Percentiles rank a stretch among this genome's conserved stretches.
These are phyloP conservation scores for Macrolepiota fuliginosa DNA, from an alignment of 768 basidiomycete species.

Conservation along the genomic window DNA sequence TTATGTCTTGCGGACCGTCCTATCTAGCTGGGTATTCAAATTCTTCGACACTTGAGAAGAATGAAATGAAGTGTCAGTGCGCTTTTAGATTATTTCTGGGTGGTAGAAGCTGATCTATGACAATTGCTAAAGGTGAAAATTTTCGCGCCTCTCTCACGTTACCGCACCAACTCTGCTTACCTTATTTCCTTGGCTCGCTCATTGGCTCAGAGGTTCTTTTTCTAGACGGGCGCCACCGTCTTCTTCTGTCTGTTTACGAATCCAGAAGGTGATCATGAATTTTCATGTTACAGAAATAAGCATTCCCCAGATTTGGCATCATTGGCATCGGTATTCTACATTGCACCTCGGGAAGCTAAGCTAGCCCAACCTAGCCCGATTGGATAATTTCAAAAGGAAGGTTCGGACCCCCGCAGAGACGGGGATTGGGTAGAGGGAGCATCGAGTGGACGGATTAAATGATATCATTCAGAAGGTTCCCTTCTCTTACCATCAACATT, in stretches of 20 bases:
- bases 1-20: background rate
- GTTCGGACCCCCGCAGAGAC: background rate
- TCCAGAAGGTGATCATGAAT: constrained; percentile 5
- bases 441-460: background rate
- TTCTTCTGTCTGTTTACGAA: constrained; percentile 4
- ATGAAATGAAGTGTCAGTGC: background rate
- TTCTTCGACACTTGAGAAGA: background rate
- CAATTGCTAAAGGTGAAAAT: background rate
- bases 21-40: background rate
- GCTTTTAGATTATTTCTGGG: background rate
- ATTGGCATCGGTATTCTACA: background rate
- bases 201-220: background rate
- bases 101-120: background rate
- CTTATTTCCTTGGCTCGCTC: background rate
- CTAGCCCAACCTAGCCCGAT: background rate
- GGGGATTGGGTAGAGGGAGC: background rate
- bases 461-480: constrained; percentile 8
- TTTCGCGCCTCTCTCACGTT: background rate
- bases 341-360: background rate
- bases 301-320: background rate
- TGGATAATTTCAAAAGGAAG: background rate
- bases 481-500: background rate
- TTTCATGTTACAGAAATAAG: constrained; percentile 10
- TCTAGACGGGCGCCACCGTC: background rate
- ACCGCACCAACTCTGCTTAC: background rate